Conservation (phyloP, 768 basidiomycete genomes). For the Pleurotus tuber-regium region DNA sequence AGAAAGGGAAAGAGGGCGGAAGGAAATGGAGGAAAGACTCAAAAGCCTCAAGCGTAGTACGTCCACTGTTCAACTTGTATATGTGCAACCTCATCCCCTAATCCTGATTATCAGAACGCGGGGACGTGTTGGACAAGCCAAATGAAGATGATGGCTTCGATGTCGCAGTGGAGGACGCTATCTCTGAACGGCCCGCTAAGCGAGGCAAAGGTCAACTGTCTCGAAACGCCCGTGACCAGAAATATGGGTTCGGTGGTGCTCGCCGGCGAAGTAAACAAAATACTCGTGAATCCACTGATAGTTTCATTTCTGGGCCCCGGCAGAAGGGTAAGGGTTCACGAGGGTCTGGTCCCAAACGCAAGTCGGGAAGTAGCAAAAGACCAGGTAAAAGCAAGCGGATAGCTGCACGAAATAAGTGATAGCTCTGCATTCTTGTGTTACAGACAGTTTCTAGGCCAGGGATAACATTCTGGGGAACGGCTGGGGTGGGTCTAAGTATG, state of each 20-base stretch:
- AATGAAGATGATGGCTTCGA: conserved; percentile 76
- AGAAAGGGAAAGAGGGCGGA: conserved; percentile 85
- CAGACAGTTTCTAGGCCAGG: too few relatives aligned
- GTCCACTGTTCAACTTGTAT: conserved; percentile 21
- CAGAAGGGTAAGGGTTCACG: conserved; percentile 25
- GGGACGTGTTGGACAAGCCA: conserved; percentile 71
- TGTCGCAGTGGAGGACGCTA: conserved; percentile 87
- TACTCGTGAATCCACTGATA: conserved; percentile 76
- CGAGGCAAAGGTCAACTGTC: conserved; percentile 48
- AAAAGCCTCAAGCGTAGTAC: conserved; percentile 89
- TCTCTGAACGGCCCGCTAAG: conserved; percentile 63
- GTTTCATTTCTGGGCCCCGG: conserved; percentile 50
- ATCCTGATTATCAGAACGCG: conserved; percentile 60
- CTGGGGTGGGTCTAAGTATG: too few relatives aligned
- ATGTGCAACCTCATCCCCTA: neutral
- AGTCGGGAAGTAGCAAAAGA: conserved; percentile 40
- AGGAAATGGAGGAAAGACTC: conserved; percentile 85
- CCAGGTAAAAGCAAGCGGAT: conserved; percentile 60
- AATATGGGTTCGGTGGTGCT: conserved; percentile 78
- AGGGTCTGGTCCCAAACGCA: conserved; percentile 24
- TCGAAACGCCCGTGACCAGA: conserved; percentile 66
- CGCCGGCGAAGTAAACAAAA: conserved; percentile 78
- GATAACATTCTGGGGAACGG: too few relatives aligned
- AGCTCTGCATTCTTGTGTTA: neutral
- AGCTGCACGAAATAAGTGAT: conserved; percentile 36